A percentile compares a stretch with the other conserved stretches of the same genome.
Evolutionary conservation across 768 basidiomycete species (phyloP).

Genomic region (Amanita pallidorosea): DNA sequence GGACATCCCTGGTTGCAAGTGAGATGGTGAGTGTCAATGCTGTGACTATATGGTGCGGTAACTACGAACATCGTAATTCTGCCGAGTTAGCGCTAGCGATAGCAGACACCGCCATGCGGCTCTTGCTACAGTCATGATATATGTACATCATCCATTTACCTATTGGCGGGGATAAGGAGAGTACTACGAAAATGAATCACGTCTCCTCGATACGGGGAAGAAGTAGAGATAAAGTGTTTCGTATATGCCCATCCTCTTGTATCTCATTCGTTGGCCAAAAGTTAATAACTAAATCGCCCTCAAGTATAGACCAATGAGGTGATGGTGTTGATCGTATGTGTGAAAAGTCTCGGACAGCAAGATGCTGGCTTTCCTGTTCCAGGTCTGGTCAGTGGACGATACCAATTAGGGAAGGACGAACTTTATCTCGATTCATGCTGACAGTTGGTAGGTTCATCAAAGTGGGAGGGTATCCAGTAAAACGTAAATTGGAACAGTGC

Average conservation of each 20-base stretch:
- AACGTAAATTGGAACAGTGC: conserved; percentile 50
- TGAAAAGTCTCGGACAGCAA: conserved; percentile 74
- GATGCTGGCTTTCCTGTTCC: conserved; percentile 23
- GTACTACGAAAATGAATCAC: not conserved
- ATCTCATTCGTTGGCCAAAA: conserved; percentile 6
- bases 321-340: conserved; percentile 70
- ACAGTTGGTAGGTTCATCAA: conserved; percentile 5
- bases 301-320: conserved; percentile 53
- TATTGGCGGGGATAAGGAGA: no score
- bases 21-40: not conserved
- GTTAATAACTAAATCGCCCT: not conserved
- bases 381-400: not conserved
- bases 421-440: not conserved
- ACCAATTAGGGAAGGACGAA: not conserved
- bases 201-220: not conserved
- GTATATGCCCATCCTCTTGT: conserved; percentile 6
- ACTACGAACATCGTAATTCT: no score
- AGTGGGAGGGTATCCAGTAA: conserved; percentile 47
- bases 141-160: no score
- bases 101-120: no score
- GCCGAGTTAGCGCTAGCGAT: no score
- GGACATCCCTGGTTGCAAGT: not conserved
- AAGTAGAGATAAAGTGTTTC: conserved; percentile 2
- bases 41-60: no score
- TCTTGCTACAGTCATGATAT: no score